Base-by-base conservation (phyloP, 345 rosid species). In the Dipteronia sinensis region DNA sequence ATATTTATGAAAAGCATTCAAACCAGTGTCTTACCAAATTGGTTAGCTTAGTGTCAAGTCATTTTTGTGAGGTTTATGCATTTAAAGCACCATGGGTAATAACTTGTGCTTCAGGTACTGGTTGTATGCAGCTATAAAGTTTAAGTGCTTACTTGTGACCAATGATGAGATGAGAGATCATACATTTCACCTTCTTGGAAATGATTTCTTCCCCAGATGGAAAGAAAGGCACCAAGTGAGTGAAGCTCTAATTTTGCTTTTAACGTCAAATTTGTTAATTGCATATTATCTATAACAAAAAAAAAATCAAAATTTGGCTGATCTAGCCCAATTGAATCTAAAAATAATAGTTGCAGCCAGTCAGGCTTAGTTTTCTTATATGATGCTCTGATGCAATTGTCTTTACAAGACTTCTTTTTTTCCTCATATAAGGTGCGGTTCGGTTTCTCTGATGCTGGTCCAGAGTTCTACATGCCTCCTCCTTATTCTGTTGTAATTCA, bases 151-250 rank as follows among this genome's bases (percentile, higher is more conserved):
- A 65, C 27, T 91, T n/a, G 89, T 91, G 81, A 88, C 92, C 47
- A 91, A 91, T 1, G 93, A 91, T 65, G 96, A 91, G 88, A 91
- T 90, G 93, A 85, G 93, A 86, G 96, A 91, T 80, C 96, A 91
- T 81, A 86, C 85, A 40, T 91, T 91, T 85, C 93, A 88, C 73
- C 92, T 91, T 85, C 77, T 91, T 47, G 93, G 93, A 70, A 90
- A 87, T 69, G 91, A 88, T 82, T 87, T 89, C 84, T 90, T 91
- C 79, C 91, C 90, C 23, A 90, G 74, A 82, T 91, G 96, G 93
- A 90, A 91, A 85, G 96, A 91, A 87, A 87, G 91, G 83, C 96
- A 91, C 69, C 93, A 87, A 83, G 96, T 91, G 77, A 89, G 91
- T 80, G 64, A 74, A 74, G 29, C 42, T 71, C 53, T 71, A 61